These are phyloP conservation scores for Polyplosphaeria fusca DNA, from an alignment of 495 filamentous ascomycete genomes.

Conservation along the genomic window DNA sequence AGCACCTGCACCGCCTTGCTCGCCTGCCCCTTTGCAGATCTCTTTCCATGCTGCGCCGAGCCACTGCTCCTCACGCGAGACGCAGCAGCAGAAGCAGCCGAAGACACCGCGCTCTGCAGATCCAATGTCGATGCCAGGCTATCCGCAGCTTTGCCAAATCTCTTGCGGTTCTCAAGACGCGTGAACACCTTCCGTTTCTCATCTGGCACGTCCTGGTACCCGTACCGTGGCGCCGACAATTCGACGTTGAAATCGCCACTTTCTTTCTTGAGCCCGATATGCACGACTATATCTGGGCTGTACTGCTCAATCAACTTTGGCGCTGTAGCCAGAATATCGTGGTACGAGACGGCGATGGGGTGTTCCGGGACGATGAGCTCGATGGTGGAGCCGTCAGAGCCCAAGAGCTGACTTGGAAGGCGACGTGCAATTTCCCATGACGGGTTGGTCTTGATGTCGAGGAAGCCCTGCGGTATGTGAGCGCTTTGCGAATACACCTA, in stretches of 20 bases:
- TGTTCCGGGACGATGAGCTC: slow-evolving; percentile 21
- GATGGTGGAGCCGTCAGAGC: not conserved
- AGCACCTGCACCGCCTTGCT: slow-evolving; percentile 24
- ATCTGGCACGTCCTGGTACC: slow-evolving; percentile 40
- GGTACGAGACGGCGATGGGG: slow-evolving; percentile 32
- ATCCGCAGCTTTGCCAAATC: slow-evolving; percentile 33
- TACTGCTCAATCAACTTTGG: slow-evolving; percentile 29
- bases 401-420: slow-evolving; percentile 3
- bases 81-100: not conserved
- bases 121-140: slow-evolving; percentile 26
- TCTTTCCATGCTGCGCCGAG: not conserved
- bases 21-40: not conserved
- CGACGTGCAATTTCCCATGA: slow-evolving; percentile 19
- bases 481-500: no score
- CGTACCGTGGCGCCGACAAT: slow-evolving; percentile 30
- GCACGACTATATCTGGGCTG: slow-evolving; percentile 35
- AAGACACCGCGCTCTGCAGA: slow-evolving; percentile 21
- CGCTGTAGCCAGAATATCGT: slow-evolving; percentile 18
- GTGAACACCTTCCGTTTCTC: slow-evolving; percentile 31
- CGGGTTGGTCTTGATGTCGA: no score
- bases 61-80: not conserved
- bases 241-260: slow-evolving; percentile 34
- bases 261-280: slow-evolving; percentile 35
- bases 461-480: no score
- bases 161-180: slow-evolving; percentile 33